Evolutionary conservation across 768 basidiomycete genomes (phyloP).

Genomic region (Mycena venus): DNA sequence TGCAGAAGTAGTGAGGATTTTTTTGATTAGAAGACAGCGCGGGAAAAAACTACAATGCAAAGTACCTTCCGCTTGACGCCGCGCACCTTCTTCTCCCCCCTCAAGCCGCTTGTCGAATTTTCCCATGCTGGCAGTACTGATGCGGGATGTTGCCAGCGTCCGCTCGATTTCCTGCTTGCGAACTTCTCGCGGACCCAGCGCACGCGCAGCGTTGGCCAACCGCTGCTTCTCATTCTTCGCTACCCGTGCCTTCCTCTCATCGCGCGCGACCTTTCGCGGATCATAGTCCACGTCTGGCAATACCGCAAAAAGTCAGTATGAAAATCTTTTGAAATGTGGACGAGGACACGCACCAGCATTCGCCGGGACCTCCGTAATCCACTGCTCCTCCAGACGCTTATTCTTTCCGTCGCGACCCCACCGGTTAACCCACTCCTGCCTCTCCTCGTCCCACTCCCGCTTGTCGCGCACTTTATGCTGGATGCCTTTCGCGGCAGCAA

Average conservation of each 20-base stretch:
- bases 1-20: too few species aligned
- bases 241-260: slow-evolving; percentile 84
- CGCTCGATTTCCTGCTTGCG: slow-evolving; percentile 84
- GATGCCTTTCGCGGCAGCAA: slow-evolving; percentile 95
- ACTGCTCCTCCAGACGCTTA: slow-evolving; percentile 86
- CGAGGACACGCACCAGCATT: slow-evolving; percentile 76
- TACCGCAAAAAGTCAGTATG: background rate
- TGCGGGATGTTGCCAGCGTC: slow-evolving; percentile 80
- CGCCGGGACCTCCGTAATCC: slow-evolving; percentile 91
- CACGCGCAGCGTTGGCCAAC: slow-evolving; percentile 77
- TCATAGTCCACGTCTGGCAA: slow-evolving; percentile 81
- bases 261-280: slow-evolving; percentile 79
- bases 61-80: slow-evolving; percentile 94
- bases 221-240: slow-evolving; percentile 89
- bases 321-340: background rate
- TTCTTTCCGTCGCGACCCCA: slow-evolving; percentile 96
- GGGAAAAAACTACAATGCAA: background rate
- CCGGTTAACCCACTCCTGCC: slow-evolving; percentile 90
- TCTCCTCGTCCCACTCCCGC: slow-evolving; percentile 94
- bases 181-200: slow-evolving; percentile 48
- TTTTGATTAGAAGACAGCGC: background rate
- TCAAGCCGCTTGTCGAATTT: slow-evolving; percentile 92
- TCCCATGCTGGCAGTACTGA: slow-evolving; percentile 96
- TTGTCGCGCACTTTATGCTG: slow-evolving; percentile 82
- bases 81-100: slow-evolving; percentile 89